Evolutionary conservation across 768 basidiomycete genomes (phyloP).

Genomic region (Fomitopsis pulvina): DNA sequence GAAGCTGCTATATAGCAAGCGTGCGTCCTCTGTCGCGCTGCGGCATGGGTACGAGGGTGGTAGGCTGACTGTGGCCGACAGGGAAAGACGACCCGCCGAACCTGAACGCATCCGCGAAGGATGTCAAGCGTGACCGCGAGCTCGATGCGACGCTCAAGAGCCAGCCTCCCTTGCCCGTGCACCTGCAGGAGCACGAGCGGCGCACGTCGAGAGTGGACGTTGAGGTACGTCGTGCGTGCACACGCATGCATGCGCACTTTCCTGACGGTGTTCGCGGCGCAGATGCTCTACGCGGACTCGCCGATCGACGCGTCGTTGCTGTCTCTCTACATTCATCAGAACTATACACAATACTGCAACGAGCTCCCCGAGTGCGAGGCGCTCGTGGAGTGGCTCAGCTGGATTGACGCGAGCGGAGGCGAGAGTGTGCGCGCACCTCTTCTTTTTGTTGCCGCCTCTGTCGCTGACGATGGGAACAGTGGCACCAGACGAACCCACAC

Average conservation of each 20-base stretch:
- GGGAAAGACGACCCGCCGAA: slow-evolving; percentile 70
- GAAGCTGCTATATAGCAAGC: slow-evolving; percentile 92
- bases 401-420: slow-evolving; percentile 62
- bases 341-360: slow-evolving; percentile 80
- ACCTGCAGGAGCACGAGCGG: slow-evolving; percentile 55
- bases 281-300: slow-evolving; percentile 76
- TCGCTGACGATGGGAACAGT: slow-evolving; percentile 29
- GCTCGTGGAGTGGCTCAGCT: slow-evolving; percentile 71
- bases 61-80: slow-evolving; percentile 23
- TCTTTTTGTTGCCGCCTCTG: neutral
- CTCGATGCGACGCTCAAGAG: slow-evolving; percentile 50
- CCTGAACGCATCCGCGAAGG: slow-evolving; percentile 51
- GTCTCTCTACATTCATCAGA: slow-evolving; percentile 89
- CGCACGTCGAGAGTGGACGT: slow-evolving; percentile 68
- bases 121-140: slow-evolving; percentile 53
- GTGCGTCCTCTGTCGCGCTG: slow-evolving; percentile 37
- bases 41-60: neutral
- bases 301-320: slow-evolving; percentile 90
- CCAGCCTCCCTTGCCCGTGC: slow-evolving; percentile 48
- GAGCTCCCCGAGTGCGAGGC: slow-evolving; percentile 69
- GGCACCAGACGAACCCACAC: slow-evolving; percentile 69
- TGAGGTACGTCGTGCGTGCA: slow-evolving; percentile 47
- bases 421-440: slow-evolving; percentile 48
- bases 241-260: neutral
- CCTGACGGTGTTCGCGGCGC: neutral